Conservation (phyloP, 768 basidiomycete species). For the Clathrus columnatus region DNA sequence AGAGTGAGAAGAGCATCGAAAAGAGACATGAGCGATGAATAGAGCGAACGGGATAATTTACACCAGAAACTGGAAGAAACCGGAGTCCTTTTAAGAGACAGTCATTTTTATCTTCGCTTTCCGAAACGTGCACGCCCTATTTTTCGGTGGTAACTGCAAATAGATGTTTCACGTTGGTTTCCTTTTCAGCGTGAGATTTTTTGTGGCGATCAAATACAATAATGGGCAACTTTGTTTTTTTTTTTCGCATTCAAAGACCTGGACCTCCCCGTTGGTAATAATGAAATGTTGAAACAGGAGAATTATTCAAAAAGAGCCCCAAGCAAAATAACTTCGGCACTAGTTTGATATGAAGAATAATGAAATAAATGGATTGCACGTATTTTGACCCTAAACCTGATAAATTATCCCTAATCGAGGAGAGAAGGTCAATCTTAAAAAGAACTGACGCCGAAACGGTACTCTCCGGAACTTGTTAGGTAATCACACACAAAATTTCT, state of each 20-base stretch:
- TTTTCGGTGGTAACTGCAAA: neutral
- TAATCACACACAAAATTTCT: no score
- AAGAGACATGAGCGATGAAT: neutral
- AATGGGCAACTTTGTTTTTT: neutral
- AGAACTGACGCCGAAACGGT: neutral
- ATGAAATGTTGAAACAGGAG: no score
- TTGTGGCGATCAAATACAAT: neutral
- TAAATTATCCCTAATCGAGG: neutral
- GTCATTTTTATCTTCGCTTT: neutral
- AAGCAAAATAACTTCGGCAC: no score
- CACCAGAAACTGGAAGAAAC: neutral
- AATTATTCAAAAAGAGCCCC: no score
- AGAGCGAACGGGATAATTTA: neutral
- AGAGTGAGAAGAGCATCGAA: constrained; percentile 1
- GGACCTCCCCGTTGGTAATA: no score
- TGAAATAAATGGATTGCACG: no score
- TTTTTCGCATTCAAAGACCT: no score
- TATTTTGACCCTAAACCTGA: no score
- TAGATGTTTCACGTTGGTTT: neutral
- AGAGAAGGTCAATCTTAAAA: neutral
- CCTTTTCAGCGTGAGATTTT: neutral
- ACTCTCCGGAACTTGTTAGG: neutral
- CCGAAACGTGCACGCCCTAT: neutral
- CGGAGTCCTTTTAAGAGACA: neutral
- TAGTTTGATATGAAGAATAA: no score